phyloP scores from a whole-genome alignment of 1,139 yeast genomes.

The Zygotorulaspora mrakii region DNA sequence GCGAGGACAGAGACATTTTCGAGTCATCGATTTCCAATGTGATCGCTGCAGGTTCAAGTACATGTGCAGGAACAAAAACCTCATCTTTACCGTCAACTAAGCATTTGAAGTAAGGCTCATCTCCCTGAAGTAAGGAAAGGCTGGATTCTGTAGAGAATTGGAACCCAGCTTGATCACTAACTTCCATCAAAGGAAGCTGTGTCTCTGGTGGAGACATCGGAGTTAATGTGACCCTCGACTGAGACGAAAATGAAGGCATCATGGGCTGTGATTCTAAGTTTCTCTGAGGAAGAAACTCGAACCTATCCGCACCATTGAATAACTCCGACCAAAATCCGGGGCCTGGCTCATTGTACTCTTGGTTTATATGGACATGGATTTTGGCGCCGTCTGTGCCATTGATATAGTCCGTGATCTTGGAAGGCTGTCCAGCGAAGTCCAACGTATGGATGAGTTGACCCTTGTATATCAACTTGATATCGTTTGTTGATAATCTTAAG shows the following conservation, averaged over 20 bases:
- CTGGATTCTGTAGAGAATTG: constrained; percentile 18
- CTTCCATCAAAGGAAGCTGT: constrained; percentile 1
- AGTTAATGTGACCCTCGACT: constrained; percentile 7
- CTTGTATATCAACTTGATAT: constrained; percentile 30
- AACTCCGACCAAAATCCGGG: constrained; percentile 34
- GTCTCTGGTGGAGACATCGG: constrained; percentile 2
- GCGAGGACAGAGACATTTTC: constrained; percentile 14
- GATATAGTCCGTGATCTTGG: constrained; percentile 23
- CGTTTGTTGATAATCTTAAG: constrained; percentile 21
- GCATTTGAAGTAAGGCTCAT: constrained; percentile 23
- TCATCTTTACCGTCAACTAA: constrained; percentile 19
- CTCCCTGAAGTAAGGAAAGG: constrained; percentile 11
- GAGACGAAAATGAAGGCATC: constrained; percentile 9
- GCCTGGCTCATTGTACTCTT: constrained; percentile 26
- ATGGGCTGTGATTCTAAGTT: constrained; percentile 7
- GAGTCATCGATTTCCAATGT: constrained; percentile 12
- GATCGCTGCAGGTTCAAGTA: constrained; percentile 15
- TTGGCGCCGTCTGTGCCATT: constrained; percentile 19
- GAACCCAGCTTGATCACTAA: constrained; percentile 2
- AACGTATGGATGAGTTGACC: constrained; percentile 27
- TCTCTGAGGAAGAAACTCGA: constrained; percentile 16
- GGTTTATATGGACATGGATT: constrained; percentile 31
- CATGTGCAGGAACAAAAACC: constrained; percentile 19
- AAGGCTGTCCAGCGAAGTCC: constrained; percentile 22
- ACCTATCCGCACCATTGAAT: constrained; percentile 22